These are phyloP conservation scores for Cystofilobasidium bisporidii DNA, from an alignment of 768 basidiomycete species.

Conservation along the genomic window DNA sequence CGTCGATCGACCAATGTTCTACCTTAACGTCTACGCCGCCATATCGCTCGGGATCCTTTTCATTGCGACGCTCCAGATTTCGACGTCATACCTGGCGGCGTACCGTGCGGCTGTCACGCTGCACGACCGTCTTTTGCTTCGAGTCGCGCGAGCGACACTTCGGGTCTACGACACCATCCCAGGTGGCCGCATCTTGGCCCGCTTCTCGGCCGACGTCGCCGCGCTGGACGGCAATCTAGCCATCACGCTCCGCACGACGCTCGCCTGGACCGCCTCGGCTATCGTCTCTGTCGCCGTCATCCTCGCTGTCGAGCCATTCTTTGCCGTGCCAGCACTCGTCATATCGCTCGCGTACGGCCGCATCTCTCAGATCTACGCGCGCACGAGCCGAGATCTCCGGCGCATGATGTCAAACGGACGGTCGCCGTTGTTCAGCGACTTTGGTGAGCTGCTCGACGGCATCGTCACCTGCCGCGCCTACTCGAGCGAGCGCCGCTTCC, in stretches of 20 bases:
- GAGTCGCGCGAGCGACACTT: constrained; percentile 38
- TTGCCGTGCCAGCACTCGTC: constrained; percentile 56
- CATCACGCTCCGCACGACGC: constrained; percentile 49
- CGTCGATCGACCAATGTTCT: constrained; percentile 11
- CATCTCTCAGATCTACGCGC: not conserved
- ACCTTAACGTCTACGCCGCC: constrained; percentile 11
- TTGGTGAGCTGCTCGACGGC: constrained; percentile 60
- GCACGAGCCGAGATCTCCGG: constrained; percentile 53
- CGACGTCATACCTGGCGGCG: constrained; percentile 2
- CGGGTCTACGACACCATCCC: constrained; percentile 64
- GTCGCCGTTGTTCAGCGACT: constrained; percentile 63
- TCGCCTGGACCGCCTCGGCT: constrained; percentile 55
- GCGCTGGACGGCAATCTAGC: constrained; percentile 60
- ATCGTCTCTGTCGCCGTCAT: constrained; percentile 57
- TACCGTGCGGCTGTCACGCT: constrained; percentile 8
- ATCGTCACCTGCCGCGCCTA: constrained; percentile 61
- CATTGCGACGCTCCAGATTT: constrained; percentile 5
- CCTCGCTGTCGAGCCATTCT: constrained; percentile 33
- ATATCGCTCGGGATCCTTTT: constrained; percentile 4
- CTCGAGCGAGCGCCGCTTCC: constrained; percentile 54
- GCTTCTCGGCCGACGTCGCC: constrained; percentile 74
- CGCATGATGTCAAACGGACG: constrained; percentile 57
- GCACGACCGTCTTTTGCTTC: constrained; percentile 8
- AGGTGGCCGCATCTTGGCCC: constrained; percentile 66
- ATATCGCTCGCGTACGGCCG: constrained; percentile 56